A percentile compares a stretch with the other conserved stretches of the same genome.
Conservation (phyloP, 2,329 filamentous ascomycete species). For the Curvularia sp. region DNA sequence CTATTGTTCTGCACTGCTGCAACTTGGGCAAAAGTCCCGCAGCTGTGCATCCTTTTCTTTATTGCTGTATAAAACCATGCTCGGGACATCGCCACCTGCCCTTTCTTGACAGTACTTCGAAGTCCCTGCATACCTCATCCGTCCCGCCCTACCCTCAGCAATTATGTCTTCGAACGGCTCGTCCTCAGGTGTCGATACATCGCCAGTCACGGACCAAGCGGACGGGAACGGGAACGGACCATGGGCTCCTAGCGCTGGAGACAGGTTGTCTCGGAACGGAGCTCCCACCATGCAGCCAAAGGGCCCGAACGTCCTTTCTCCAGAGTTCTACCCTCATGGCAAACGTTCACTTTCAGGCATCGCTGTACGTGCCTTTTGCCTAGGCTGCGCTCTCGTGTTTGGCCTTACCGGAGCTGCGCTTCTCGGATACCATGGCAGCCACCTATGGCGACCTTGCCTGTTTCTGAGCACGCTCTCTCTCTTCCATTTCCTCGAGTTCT, state of each 20-base stretch:
- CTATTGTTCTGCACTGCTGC: conserved; percentile 16
- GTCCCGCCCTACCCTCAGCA: neutral
- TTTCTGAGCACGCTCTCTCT: conserved; percentile 73
- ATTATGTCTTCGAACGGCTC: conserved; percentile 40
- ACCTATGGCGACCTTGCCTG: conserved; percentile 66
- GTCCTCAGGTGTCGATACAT: conserved; percentile 39
- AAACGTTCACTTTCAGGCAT: conserved; percentile 58
- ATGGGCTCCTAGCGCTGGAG: conserved; percentile 40
- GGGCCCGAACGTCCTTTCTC: conserved; percentile 27
- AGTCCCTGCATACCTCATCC: conserved; percentile 5
- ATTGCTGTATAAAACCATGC: conserved; percentile 10
- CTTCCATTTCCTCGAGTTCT: conserved; percentile 98
- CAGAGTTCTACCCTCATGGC: conserved; percentile 52
- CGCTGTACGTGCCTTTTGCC: conserved; percentile 54
- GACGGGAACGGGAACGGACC: conserved; percentile 28
- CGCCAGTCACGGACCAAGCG: conserved; percentile 40
- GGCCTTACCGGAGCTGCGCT: conserved; percentile 43
- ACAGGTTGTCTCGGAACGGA: conserved; percentile 36
- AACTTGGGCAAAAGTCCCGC: neutral
- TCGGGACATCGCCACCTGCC: conserved; percentile 8
- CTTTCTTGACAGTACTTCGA: neutral
- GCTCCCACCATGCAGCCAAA: conserved; percentile 28
- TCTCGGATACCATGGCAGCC: conserved; percentile 43
- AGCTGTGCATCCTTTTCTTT: neutral
- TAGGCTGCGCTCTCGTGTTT: conserved; percentile 51